A percentile compares a stretch with the other conserved stretches of the same genome.
Conservation (phyloP, 495 filamentous ascomycete genomes). For the Podospora tetraspora region DNA sequence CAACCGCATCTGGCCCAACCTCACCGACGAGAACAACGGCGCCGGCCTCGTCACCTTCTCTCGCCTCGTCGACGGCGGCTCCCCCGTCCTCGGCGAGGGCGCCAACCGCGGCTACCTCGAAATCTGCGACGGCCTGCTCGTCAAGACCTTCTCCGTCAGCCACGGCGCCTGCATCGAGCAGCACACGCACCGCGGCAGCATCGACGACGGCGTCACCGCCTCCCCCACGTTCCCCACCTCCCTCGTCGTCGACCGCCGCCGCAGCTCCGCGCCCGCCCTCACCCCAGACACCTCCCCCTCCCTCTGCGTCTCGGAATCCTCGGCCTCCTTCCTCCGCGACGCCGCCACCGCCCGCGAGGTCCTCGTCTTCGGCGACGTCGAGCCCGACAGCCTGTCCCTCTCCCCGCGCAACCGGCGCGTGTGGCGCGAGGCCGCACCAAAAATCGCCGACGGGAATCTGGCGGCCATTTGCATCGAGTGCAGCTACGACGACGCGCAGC, state of each 20-base stretch:
- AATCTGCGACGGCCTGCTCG: constrained; percentile 71
- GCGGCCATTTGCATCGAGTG: constrained; percentile 91
- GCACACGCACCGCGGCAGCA: constrained; percentile 50
- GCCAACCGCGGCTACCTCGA: constrained; percentile 75
- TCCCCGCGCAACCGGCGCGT: constrained; percentile 72
- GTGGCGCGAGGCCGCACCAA: constrained; percentile 81
- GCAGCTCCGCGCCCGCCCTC: constrained; percentile 12
- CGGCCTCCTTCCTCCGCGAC: constrained; percentile 85
- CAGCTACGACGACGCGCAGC: constrained; percentile 73
- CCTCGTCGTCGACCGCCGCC: not conserved
- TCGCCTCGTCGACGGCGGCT: constrained; percentile 81
- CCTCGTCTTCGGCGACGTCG: constrained; percentile 91
- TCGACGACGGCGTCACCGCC: constrained; percentile 37
- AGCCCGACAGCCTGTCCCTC: constrained; percentile 80
- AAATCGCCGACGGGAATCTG: constrained; percentile 63
- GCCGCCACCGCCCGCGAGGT: constrained; percentile 63
- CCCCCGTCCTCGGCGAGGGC: constrained; percentile 69
- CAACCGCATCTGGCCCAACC: constrained; percentile 94
- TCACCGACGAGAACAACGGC: constrained; percentile 93
- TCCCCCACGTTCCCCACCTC: not conserved
- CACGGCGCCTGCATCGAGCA: constrained; percentile 82
- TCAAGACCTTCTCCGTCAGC: constrained; percentile 72
- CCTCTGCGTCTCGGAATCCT: constrained; percentile 68
- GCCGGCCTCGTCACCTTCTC: constrained; percentile 89
- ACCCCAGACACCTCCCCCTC: constrained; percentile 18